Evolutionary conservation across 306 rosid genomes (phyloP).

Genomic region (Boehmeria nivea): DNA sequence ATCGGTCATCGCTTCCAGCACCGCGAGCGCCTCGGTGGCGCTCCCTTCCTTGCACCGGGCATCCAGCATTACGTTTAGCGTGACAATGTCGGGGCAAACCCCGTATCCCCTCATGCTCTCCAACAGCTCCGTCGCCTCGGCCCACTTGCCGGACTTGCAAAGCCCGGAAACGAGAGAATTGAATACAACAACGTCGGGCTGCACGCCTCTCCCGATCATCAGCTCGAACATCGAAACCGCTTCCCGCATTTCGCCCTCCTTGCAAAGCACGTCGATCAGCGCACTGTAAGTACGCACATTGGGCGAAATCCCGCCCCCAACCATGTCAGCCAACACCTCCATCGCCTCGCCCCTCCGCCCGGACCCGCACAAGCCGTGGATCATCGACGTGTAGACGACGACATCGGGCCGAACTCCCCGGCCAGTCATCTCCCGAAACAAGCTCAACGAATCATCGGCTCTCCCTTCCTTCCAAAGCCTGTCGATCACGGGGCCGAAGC

Average conservation of each 20-base stretch:
- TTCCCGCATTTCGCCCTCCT: neutral
- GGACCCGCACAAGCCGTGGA: neutral
- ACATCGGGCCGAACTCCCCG: neutral
- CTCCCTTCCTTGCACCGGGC: constrained; percentile 33
- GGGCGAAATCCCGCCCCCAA: neutral
- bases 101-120: neutral
- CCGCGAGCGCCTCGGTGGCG: neutral
- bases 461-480: constrained; percentile 4
- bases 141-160: constrained; percentile 8
- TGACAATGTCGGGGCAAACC: neutral
- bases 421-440: neutral
- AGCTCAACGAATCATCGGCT: neutral
- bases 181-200: neutral
- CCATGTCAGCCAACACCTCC: neutral
- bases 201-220: neutral
- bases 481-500: constrained; percentile 3
- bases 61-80: constrained; percentile 19
- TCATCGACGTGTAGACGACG: neutral
- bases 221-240: neutral
- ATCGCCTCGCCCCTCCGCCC: neutral
- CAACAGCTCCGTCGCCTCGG: neutral
- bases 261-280: constrained; percentile 1
- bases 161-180: neutral
- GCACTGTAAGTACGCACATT: neutral
- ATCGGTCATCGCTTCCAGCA: neutral